phyloP scores from a whole-genome alignment of 2,329 filamentous ascomycete genomes.

The Pseudocercospora pini-densiflorae region DNA sequence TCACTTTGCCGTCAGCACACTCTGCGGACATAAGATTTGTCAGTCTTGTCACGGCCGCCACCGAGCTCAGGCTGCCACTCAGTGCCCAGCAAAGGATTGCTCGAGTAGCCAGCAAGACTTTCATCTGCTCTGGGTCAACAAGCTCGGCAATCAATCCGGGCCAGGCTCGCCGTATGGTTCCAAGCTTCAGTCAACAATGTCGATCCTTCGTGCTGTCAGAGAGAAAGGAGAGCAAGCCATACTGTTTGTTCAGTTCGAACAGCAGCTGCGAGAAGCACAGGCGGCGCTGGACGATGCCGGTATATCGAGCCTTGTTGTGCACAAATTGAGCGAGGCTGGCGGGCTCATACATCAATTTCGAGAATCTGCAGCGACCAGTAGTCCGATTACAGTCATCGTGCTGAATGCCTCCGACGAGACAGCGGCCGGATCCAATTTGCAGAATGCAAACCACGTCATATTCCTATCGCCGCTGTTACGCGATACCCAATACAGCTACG shows the following conservation, averaged over 20 bases:
- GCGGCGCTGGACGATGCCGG: constrained; percentile 38
- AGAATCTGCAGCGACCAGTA: constrained; percentile 15
- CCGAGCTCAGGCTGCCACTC: constrained; percentile 33
- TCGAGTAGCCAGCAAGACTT: constrained; percentile 43
- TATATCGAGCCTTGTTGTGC: constrained; percentile 46
- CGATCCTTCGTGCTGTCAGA: constrained; percentile 48
- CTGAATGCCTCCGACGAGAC: constrained; percentile 61
- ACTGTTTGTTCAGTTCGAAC: constrained; percentile 59
- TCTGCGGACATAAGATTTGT: constrained; percentile 60
- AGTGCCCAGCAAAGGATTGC: constrained; percentile 50
- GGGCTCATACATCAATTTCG: constrained; percentile 30
- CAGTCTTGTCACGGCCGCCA: constrained; percentile 41
- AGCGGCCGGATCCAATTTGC: constrained; percentile 65
- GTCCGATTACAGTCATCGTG: constrained; percentile 56
- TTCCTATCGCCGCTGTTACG: constrained; percentile 63
- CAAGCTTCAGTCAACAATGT: constrained; percentile 54
- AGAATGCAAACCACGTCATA: constrained; percentile 67
- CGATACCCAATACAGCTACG: constrained; percentile 58
- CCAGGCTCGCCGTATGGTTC: constrained; percentile 42
- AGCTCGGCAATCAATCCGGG: constrained; percentile 39
- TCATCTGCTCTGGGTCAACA: constrained; percentile 47
- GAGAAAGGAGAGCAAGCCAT: constrained; percentile 55
- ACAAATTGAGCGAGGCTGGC: constrained; percentile 31
- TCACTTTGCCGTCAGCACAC: constrained; percentile 45
- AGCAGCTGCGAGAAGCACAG: constrained; percentile 48